These are phyloP conservation scores for Theobroma cacao DNA, from an alignment of 345 rosid genomes.

Conservation along the genomic window DNA sequence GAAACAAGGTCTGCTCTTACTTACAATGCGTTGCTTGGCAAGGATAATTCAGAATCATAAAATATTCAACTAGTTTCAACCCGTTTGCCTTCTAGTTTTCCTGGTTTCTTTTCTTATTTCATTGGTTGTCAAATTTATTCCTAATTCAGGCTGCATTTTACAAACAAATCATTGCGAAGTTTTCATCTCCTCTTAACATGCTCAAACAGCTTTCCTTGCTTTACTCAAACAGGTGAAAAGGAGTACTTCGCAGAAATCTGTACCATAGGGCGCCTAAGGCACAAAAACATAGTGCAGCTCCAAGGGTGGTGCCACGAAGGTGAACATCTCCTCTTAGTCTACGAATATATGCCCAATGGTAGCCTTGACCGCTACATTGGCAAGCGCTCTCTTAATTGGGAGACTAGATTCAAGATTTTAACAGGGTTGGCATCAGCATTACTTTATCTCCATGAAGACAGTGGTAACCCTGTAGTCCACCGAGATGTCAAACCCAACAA, in stretches of 20 bases:
- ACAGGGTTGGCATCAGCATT: constrained; percentile 39
- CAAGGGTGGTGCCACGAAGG: constrained; percentile 48
- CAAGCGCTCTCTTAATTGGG: constrained; percentile 30
- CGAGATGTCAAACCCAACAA: constrained; percentile 45
- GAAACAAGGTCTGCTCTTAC: constrained; percentile 25
- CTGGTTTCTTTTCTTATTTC: too few species aligned
- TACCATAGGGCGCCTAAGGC: constrained; percentile 42
- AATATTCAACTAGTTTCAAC: too few species aligned
- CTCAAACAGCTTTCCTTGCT: background rate
- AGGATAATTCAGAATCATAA: too few species aligned
- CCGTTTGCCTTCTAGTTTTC: too few species aligned
- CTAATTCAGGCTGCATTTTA: background rate
- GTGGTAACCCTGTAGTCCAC: constrained; percentile 39
- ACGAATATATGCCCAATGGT: constrained; percentile 44
- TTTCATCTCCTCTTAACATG: background rate
- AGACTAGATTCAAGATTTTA: constrained; percentile 29
- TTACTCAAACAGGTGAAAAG: constrained; percentile 29
- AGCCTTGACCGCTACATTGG: constrained; percentile 45
- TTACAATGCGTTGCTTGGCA: background rate
- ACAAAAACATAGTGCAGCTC: constrained; percentile 46
- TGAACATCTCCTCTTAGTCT: constrained; percentile 35
- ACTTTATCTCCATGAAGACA: constrained; percentile 43
- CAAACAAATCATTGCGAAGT: background rate
- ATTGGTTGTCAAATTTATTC: background rate
- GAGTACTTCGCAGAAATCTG: constrained; percentile 41